phyloP scores from a whole-genome alignment of 208 protist species.

The Tritrichomonas foetus region DNA sequence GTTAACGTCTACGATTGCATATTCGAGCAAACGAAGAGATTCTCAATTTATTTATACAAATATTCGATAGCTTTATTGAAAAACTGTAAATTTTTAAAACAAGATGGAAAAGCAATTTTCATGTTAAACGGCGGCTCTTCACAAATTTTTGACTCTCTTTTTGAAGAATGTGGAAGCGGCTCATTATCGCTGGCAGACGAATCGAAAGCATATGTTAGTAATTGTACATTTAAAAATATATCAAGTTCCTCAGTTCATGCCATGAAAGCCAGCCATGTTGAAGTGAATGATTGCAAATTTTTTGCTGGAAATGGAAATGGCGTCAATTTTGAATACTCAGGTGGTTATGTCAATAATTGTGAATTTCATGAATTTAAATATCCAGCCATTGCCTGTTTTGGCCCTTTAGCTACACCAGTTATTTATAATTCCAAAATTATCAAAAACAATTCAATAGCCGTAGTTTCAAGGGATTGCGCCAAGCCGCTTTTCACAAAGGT shows the following conservation, averaged over 20 bases:
- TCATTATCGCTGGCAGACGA: not conserved
- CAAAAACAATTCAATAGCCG: not conserved
- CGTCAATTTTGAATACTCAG: slow-evolving; percentile 20
- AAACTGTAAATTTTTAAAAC: not conserved
- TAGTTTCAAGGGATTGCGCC: not conserved
- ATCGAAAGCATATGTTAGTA: not conserved
- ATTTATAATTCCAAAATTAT: not conserved
- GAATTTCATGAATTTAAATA: not conserved
- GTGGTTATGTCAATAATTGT: not conserved
- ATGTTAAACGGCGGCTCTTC: not conserved
- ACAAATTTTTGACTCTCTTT: not conserved
- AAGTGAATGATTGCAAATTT: not conserved
- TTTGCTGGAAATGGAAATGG: not conserved
- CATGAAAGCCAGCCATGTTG: not conserved
- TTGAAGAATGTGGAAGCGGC: not conserved
- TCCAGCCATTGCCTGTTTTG: not conserved
- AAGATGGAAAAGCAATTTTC: not conserved
- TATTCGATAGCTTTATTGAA: not conserved
- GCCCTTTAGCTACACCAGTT: not conserved
- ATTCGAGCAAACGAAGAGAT: not conserved
- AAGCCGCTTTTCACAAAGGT: not conserved
- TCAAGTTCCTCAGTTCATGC: not conserved
- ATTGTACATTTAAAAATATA: not conserved
- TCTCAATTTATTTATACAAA: not conserved
- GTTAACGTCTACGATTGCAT: not conserved